Percentiles rank a stretch among this genome's conserved stretches.
Conservation (phyloP, 192 early-diverging fungal species). For the Gigaspora rosea region DNA sequence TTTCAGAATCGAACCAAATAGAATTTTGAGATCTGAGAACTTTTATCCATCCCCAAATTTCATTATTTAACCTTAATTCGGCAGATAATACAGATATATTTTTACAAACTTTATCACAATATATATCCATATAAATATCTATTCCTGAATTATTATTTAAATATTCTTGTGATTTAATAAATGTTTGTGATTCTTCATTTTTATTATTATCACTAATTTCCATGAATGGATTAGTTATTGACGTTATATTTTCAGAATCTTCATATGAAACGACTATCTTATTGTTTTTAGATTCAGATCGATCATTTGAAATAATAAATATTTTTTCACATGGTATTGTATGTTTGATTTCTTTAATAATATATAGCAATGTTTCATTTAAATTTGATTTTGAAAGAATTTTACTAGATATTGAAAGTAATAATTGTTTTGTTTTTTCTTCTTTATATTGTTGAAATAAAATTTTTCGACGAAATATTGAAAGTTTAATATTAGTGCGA, state of each 20-base stretch:
- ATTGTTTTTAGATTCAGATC: too few species aligned
- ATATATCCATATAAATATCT: background rate
- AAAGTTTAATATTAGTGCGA: too few species aligned
- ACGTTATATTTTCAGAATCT: too few species aligned
- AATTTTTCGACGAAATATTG: constrained; percentile 46
- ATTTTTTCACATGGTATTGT: constrained; percentile 21
- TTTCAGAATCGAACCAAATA: constrained; percentile 43
- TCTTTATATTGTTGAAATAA: constrained; percentile 40
- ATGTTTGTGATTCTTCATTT: background rate
- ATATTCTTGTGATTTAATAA: background rate
- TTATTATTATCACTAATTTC: background rate
- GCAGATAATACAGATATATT: too few species aligned
- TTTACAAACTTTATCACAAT: too few species aligned
- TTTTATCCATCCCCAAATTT: background rate
- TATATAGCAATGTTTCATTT: constrained; percentile 36
- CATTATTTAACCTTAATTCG: too few species aligned
- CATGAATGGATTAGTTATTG: background rate
- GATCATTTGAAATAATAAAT: too few species aligned
- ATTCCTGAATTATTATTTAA: background rate
- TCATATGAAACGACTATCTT: background rate
- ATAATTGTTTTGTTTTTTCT: constrained; percentile 42
- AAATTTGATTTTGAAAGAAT: constrained; percentile 41
- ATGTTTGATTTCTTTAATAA: constrained; percentile 39
- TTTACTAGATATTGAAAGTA: constrained; percentile 42
- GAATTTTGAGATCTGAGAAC: constrained; percentile 33